Conservation (phyloP, 2,329 filamentous ascomycete genomes). For the Knoxdaviesia capensis region DNA sequence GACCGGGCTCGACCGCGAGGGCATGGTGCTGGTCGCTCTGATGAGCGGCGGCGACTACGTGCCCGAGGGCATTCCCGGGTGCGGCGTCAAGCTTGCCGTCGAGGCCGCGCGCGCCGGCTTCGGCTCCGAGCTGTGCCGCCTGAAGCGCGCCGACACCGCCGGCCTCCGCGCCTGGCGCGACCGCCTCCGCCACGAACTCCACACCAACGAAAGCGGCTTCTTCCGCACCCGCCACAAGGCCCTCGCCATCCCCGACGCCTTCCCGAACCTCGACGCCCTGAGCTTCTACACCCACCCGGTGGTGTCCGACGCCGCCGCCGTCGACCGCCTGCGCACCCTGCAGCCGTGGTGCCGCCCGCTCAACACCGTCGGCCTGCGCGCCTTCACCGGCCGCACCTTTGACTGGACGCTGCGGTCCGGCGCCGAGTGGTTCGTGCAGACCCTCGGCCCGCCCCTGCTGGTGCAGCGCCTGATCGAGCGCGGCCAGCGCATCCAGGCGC, state of each 20-base stretch:
- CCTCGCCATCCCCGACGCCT: conserved; percentile 56
- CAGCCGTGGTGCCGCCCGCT: conserved; percentile 39
- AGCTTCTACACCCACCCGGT: conserved; percentile 77
- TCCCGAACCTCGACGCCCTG: conserved; percentile 62
- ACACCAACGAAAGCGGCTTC: conserved; percentile 63
- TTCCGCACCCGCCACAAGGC: conserved; percentile 61
- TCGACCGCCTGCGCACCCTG: conserved; percentile 29
- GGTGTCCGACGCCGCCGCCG: conserved; percentile 42
- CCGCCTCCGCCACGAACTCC: conserved; percentile 51
- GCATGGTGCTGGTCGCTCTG: conserved; percentile 83
- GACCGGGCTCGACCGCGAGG: conserved; percentile 55
- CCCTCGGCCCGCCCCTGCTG: conserved; percentile 59
- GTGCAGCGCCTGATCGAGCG: conserved; percentile 31
- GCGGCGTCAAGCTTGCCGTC: conserved; percentile 72
- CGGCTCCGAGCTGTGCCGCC: conserved; percentile 50
- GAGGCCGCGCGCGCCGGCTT: conserved; percentile 82
- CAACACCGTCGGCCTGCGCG: conserved; percentile 45
- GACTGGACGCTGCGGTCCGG: conserved; percentile 67
- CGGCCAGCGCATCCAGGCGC: conserved; percentile 8
- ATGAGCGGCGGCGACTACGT: conserved; percentile 94
- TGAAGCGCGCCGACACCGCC: conserved; percentile 36
- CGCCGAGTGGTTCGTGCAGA: conserved; percentile 66
- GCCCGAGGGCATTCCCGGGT: conserved; percentile 69
- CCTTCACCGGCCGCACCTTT: conserved; percentile 61
- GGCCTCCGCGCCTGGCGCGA: conserved; percentile 53